Evolutionary conservation across 257 asterid species (phyloP).

Genomic region (Fraxinus excelsior): DNA sequence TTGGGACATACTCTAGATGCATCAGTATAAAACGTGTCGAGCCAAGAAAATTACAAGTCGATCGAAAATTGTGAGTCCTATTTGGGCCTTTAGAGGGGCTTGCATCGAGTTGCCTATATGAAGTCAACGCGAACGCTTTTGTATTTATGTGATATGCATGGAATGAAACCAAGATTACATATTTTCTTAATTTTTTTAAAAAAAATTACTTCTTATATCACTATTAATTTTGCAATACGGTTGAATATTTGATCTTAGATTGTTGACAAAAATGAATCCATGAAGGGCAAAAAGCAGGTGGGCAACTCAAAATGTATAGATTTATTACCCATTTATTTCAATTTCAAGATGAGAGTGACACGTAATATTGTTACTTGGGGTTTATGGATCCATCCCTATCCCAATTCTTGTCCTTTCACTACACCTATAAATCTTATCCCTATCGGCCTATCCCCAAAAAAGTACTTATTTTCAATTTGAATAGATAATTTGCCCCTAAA

Average conservation of each 20-base stretch:
- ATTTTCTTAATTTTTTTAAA: too few species aligned
- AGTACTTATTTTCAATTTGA: background rate
- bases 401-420: slow-evolving; percentile 15
- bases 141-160: too few species aligned
- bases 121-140: too few species aligned
- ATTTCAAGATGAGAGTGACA: slow-evolving; percentile 34
- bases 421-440: slow-evolving; percentile 18
- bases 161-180: too few species aligned
- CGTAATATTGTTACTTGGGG: slow-evolving; percentile 16
- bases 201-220: too few species aligned
- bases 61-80: too few species aligned
- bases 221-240: background rate
- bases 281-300: background rate
- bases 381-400: slow-evolving; percentile 25
- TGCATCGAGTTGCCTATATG: too few species aligned
- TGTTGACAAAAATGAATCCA: background rate
- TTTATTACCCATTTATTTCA: background rate
- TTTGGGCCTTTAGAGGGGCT: too few species aligned
- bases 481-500: background rate
- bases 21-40: too few species aligned
- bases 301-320: background rate
- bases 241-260: too few species aligned
- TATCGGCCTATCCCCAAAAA: slow-evolving; percentile 21
- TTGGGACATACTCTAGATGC: too few species aligned
- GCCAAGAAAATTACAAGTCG: too few species aligned